Evolutionary conservation across 2,329 filamentous ascomycete genomes (phyloP), one percentile per base, ranked within the genome.

Genomic region (Aspergillus chevalieri): DNA sequence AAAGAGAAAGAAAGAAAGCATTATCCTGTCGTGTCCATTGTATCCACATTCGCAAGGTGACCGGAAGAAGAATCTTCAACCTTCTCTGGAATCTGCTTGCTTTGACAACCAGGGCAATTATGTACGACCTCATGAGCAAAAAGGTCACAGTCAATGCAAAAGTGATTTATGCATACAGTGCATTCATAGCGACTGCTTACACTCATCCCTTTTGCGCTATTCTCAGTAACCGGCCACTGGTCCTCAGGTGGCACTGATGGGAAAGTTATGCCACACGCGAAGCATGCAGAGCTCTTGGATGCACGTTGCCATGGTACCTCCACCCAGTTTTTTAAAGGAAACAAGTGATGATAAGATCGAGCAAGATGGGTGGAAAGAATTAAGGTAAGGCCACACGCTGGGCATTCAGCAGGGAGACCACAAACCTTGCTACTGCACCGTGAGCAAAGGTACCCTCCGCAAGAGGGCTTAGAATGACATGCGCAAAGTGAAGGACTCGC

Each of bases 71-170:
- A 10, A 12, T 30, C 26, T 30, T 44, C 48, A 30, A 49, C 36
- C 9, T 46, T 48, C 15, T 41, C 43, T 38, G 44, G 26, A 39
- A 26, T 43, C 43, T 55, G 61, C 46, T 59, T 65, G 56, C 74
- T 77, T 57, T 84, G 85, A 67, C 93, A 98, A 0, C 92, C 92
- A 0, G 93, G 91, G 63, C 93, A 98, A 69, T 97, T 97, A 67
- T 98, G 92, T 46, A 95, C 81, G 10, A 94, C 83, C 72, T 96
- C 90, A 66, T 98, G 93, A 21, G 89, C 87, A 72, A 93, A 96
- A 21, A 96, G 83, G 68, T 98, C 93, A 68, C 93, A 98, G 67
- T 98, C 93, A 57, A 98, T 94, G 75, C 93, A 98, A 66, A 97
- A 98, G 71, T 97, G 92, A 52, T 87, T 84, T 3, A 79, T 72